phyloP scores from a whole-genome alignment of 192 early-diverging fungal species.

The Dissophora ornata region DNA sequence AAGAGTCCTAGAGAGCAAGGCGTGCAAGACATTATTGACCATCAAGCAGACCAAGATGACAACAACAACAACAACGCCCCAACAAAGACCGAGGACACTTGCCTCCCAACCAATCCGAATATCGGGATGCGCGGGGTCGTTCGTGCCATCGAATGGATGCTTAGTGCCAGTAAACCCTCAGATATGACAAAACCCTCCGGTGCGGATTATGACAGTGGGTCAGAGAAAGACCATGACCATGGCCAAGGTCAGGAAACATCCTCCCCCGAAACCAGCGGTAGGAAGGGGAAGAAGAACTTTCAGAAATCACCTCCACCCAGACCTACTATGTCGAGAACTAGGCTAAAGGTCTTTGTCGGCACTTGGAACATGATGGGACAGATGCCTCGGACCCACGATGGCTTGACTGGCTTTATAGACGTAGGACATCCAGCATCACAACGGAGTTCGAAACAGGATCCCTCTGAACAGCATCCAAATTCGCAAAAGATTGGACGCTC shows the following conservation, averaged over 20 bases:
- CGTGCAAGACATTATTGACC: too few species aligned
- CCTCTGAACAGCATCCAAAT: too few species aligned
- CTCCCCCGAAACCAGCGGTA: background rate
- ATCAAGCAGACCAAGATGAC: background rate
- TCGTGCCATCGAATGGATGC: conserved; percentile 22
- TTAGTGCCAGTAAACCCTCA: background rate
- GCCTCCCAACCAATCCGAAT: background rate
- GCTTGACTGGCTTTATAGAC: conserved; percentile 53
- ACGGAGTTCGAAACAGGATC: background rate
- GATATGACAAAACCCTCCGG: background rate
- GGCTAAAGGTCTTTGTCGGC: conserved; percentile 66
- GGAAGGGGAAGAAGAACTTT: conserved; percentile 2
- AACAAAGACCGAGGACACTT: background rate
- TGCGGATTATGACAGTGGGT: background rate
- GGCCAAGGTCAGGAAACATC: background rate
- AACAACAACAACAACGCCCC: background rate
- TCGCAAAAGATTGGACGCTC: background rate
- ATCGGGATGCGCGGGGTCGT: conserved; percentile 4
- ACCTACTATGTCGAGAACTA: conserved; percentile 46
- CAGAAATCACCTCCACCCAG: conserved; percentile 8
- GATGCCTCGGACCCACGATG: conserved; percentile 42
- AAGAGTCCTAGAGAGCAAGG: background rate
- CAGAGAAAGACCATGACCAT: background rate
- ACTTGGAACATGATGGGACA: conserved; percentile 70
- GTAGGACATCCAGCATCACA: background rate